phyloP scores from a whole-genome alignment of 306 rosid species.

The Cicer bijugum region DNA sequence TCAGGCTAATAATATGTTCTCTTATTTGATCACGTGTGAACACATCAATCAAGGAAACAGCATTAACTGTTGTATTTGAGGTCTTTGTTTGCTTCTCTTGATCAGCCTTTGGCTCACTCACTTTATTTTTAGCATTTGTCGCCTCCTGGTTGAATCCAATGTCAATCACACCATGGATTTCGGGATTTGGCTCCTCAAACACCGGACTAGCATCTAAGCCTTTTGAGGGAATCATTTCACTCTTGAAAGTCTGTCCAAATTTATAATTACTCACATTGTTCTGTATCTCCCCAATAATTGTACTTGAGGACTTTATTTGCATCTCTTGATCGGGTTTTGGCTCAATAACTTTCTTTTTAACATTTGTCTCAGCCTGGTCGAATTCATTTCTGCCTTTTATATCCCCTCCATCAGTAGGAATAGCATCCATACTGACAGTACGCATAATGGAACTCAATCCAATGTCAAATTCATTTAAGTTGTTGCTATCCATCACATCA shows the following conservation, averaged over 20 bases:
- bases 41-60: conserved; percentile 44
- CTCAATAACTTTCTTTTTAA: neutral
- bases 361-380: conserved; percentile 34
- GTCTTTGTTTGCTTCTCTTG: neutral
- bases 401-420: conserved; percentile 32
- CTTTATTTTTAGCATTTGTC: conserved; percentile 5
- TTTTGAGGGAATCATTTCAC: conserved; percentile 1
- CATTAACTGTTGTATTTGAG: conserved; percentile 1
- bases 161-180: too few relatives aligned
- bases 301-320: conserved; percentile 18
- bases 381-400: conserved; percentile 9
- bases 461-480: conserved; percentile 21
- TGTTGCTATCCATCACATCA: conserved; percentile 25
- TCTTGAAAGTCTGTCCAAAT: neutral
- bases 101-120: conserved; percentile 38
- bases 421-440: neutral
- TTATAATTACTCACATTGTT: too few relatives aligned
- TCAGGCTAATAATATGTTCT: neutral
- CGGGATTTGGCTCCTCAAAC: too few relatives aligned
- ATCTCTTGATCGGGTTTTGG: conserved; percentile 39
- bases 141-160: neutral
- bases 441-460: conserved; percentile 13
- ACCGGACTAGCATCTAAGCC: conserved; percentile 29
- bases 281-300: too few relatives aligned
- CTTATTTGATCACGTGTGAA: conserved; percentile 48